Base-by-base conservation (phyloP, 2,329 filamentous ascomycete genomes). In the Teratosphaeria destructans region DNA sequence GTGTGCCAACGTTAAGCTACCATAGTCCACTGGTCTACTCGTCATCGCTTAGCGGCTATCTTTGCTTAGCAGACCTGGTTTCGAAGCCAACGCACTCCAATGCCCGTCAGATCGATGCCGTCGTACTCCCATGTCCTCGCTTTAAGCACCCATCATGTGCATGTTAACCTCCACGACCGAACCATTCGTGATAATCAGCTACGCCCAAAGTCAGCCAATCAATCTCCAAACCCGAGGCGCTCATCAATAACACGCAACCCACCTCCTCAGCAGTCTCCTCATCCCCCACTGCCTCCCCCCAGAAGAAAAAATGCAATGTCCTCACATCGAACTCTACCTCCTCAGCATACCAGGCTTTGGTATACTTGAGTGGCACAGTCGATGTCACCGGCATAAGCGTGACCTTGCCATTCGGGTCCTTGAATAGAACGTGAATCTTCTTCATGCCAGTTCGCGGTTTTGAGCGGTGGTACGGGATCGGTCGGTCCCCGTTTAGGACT, bases 191-290 rank as follows among this genome's bases (percentile, higher is more conserved):
- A 58, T 58, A 32, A n/a, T 47, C 56, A 58, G 12, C 56, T 57
- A 34, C 3, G 1, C 4, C 14, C 12, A n/a, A 52, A 3, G 16
- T 49, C 29, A 52, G 55, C 19, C 34, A 39, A 49, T 39, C 10
- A 11, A 3, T 11, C 14, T 11, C 3, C 11, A 16, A 11, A 12
- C 35, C 10, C 11, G 12, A 37, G 34, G 8, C 12, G 8, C 12
- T 37, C 35, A 16, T 39, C 6, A 39, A 16, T 1, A 39, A 16
- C 29, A 4, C 14, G 35, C 35, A 8, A 29, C 56, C 32, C 19
- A 57, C 56, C 39, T 57, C 56, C 2, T 52, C 56, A 10, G 56
- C 11, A 11, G 56, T 57, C n/a, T 57, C 56, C 19, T 52, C 39
- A 10, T 34, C 39, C 12, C n/a, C 39, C 34, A 57, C 12, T 19